phyloP scores from a whole-genome alignment of 352 stramenopile genomes.

The Hyaloperonospora arabidopsidis region DNA sequence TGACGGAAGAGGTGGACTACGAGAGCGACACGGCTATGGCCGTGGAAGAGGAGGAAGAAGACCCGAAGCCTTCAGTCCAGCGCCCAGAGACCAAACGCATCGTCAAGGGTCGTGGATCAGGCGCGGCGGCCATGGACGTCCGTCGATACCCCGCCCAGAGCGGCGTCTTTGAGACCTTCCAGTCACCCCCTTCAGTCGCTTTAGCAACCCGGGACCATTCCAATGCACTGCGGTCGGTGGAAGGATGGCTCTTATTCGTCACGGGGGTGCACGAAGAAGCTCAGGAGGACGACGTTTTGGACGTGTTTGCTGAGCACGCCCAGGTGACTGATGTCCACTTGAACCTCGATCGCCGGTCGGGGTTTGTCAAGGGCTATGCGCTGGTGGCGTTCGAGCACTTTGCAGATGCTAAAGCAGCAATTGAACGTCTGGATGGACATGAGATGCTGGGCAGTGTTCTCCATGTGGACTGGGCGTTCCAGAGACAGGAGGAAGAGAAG shows the following conservation, averaged over 20 bases:
- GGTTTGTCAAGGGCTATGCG: slow-evolving; percentile 94
- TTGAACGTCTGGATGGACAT: slow-evolving; percentile 88
- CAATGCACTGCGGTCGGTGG: slow-evolving; percentile 76
- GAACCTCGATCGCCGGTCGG: slow-evolving; percentile 91
- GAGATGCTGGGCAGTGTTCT: slow-evolving; percentile 87
- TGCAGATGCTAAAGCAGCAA: slow-evolving; percentile 86
- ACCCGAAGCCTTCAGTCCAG: slow-evolving; percentile 15
- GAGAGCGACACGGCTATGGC: slow-evolving; percentile 84
- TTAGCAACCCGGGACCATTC: slow-evolving; percentile 28
- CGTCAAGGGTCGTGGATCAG: slow-evolving; percentile 65
- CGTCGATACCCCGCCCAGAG: slow-evolving; percentile 62
- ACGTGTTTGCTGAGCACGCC: slow-evolving; percentile 93
- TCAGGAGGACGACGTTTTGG: slow-evolving; percentile 93
- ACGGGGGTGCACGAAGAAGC: slow-evolving; percentile 93
- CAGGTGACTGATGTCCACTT: slow-evolving; percentile 93
- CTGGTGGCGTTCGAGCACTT: slow-evolving; percentile 91
- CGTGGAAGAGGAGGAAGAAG: slow-evolving; percentile 68
- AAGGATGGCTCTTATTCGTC: slow-evolving; percentile 96
- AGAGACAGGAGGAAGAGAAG: slow-evolving; percentile 34
- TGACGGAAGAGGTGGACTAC: slow-evolving; percentile 83
- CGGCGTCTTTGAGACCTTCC: slow-evolving; percentile 78
- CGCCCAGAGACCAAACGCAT: slow-evolving; percentile 21
- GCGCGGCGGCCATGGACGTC: slow-evolving; percentile 62
- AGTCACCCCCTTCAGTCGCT: slow-evolving; percentile 3
- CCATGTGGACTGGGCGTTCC: slow-evolving; percentile 92